Base-by-base conservation (phyloP, 306 rosid genomes). In the Citrullus colocynthis region DNA sequence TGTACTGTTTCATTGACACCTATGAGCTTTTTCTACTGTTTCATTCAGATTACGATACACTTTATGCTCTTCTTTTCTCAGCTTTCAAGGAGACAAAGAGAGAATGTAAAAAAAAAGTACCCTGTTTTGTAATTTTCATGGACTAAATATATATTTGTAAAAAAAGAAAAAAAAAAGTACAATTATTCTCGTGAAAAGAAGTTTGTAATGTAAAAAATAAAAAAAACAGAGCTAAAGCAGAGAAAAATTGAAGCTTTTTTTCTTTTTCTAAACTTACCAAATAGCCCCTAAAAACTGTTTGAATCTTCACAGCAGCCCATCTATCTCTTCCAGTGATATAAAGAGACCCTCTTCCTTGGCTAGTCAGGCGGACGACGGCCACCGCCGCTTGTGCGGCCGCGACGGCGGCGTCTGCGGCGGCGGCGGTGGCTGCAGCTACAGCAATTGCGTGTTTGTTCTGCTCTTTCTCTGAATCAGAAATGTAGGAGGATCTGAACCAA, bases 371-470 rank as follows among this genome's bases (percentile, higher is more conserved):
- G 45, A 96, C 98, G 36, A 92, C 99, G 0, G 97, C 99, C 24
- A 89, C 97, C 0, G 99, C 99, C 0, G 99, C 99, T 76, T 89
- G 97, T 0, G 99, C 99, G 0, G 99, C 97, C 0, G 90, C 99
- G 5, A 92, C 93, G 0, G 99, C 99, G 0, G 98, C 98, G 16
- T 96, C 99, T 0, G 98, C 99, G 0, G 97, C 99, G 0, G 99
- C 99, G 0, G 99, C 96, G 0, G 99, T 92, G 37, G 99, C 99
- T 0, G 97, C 98, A 7, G 99, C 99, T 32, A 96, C 99, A 0
- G 99, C 99, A 88, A 96, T 96, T 57, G 99, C 99, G 86, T 96
- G 98, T 79, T 91, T 92, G 82, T 86, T 92, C 80, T 96, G 99
- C 58, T 96, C 93, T 72, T 82, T 90, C 75, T 88, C 94, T 5